Evolutionary conservation across 495 filamentous ascomycete species (phyloP).

Genomic region (Xylaria castorea): DNA sequence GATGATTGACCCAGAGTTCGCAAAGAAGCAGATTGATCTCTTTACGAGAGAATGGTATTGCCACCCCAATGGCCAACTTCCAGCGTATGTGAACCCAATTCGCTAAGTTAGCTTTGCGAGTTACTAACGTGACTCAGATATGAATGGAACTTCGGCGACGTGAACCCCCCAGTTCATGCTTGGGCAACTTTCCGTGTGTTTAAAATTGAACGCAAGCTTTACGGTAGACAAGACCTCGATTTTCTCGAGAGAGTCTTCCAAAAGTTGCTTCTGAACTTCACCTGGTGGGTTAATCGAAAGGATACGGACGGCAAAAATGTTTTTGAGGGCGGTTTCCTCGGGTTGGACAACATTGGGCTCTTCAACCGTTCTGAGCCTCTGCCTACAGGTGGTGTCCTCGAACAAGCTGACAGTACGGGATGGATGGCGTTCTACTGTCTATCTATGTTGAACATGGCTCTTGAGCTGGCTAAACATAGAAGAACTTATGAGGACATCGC

Average conservation of each 20-base stretch:
- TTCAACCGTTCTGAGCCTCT: constrained; percentile 98
- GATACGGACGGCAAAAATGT: constrained; percentile 93
- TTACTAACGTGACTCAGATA: constrained; percentile 60
- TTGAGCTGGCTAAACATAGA: constrained; percentile 93
- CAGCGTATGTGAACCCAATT: constrained; percentile 47
- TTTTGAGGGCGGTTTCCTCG: constrained; percentile 96
- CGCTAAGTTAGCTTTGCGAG: constrained; percentile 10
- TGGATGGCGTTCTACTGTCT: constrained; percentile 99
- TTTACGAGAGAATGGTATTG: constrained; percentile 99
- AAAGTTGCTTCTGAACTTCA: constrained; percentile 94
- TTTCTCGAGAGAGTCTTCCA: constrained; percentile 97
- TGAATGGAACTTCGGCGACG: constrained; percentile 98
- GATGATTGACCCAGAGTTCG: constrained; percentile 97
- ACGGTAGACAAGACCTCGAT: constrained; percentile 91
- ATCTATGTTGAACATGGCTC: constrained; percentile 93
- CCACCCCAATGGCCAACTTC: constrained; percentile 95
- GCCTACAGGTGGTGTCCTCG: constrained; percentile 88
- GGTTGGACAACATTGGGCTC: constrained; percentile 93
- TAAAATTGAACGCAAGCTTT: constrained; percentile 98
- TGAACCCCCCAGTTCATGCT: constrained; percentile 95
- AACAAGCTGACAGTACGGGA: constrained; percentile 96
- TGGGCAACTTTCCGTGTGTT: constrained; percentile 95
- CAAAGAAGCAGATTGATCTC: constrained; percentile 95
- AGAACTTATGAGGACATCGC: constrained; percentile 98
- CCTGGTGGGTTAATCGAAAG: constrained; percentile 98